Base-by-base conservation (phyloP, 2,329 filamentous ascomycete genomes). In the Nannizzia gypsea region DNA sequence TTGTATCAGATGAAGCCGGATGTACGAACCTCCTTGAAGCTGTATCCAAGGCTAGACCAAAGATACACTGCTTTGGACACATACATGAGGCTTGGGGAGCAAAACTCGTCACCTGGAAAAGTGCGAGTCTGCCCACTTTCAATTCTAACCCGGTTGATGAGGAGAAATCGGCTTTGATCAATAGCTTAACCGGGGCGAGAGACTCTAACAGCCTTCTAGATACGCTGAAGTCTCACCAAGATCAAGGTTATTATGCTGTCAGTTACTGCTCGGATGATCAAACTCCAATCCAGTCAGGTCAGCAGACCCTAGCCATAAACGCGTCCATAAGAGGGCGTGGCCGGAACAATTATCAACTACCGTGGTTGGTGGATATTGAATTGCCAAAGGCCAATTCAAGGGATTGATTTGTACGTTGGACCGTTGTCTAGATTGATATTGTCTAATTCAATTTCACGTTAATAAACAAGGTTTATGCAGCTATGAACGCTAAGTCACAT, bases 241-340 rank as follows among this genome's bases (percentile, higher is more conserved):
- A 13, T 3, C 20, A 57, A 28, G 55, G 34, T 15, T 57, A 44
- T 24, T 57, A 57, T 26, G 3, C 28, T n/a, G 24, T 24, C 15
- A 54, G 50, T 17, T 28, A 36, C 17, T 54, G 50, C 20, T 4
- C 34, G 8, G 38, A 42, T 40, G 36, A 57, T 34, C 20, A 24
- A 26, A 42, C 9, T 24, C 17, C 55, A n/a, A 54, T 54, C 4
- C 34, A 69, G 31, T 56, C 50, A 6, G 78, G 78, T 0, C 67
- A 72, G 46, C 76, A 83, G 63, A 85, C 82, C 0, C 66, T 85
- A 5, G 83, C 85, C 65, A 72, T 86, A 8, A 86, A 85, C 67
- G 82, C 81, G 0, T 74, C 83, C 0, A 78, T 84, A 26, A 73
- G 81, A 70, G 73, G 78, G 2, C 66, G 67, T 6, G 63, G 72